These are phyloP conservation scores for Umbelopsis isabellina DNA, from an alignment of 192 early-diverging fungal species.

Conservation along the genomic window DNA sequence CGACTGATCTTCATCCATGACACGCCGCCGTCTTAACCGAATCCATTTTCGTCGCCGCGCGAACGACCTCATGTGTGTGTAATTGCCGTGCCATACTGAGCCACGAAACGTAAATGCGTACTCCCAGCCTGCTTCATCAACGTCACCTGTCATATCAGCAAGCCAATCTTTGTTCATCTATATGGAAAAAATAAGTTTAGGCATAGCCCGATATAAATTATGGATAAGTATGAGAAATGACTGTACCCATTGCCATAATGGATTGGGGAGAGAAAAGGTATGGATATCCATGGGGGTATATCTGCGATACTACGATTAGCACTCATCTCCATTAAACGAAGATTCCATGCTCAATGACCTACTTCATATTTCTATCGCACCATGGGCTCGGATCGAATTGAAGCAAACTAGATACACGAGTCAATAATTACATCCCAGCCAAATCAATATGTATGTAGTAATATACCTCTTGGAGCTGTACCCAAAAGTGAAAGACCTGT, in stretches of 20 bases:
- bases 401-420: conserved; percentile 28
- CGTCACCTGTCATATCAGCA: conserved; percentile 63
- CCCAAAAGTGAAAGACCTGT: conserved; percentile 44
- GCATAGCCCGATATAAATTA: no score
- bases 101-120: conserved; percentile 58
- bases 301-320: conserved; percentile 21
- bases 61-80: conserved; percentile 55
- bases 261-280: conserved; percentile 53
- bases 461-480: conserved; percentile 54
- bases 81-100: conserved; percentile 58
- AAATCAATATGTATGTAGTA: neutral
- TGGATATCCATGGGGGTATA: conserved; percentile 51
- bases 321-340: neutral
- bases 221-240: no score
- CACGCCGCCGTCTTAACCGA: conserved; percentile 35
- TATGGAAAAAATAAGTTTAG: neutral
- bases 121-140: conserved; percentile 62
- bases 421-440: neutral
- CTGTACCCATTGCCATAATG: conserved; percentile 61
- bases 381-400: conserved; percentile 60
- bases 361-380: conserved; percentile 49
- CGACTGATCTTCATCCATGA: conserved; percentile 3
- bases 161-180: conserved; percentile 56
- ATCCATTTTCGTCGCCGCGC: conserved; percentile 58
- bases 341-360: neutral